A percentile compares a stretch with the other conserved stretches of the same genome.
These are phyloP conservation scores for Colletotrichum filicis DNA, from an alignment of 2,329 filamentous ascomycete species.

Conservation along the genomic window DNA sequence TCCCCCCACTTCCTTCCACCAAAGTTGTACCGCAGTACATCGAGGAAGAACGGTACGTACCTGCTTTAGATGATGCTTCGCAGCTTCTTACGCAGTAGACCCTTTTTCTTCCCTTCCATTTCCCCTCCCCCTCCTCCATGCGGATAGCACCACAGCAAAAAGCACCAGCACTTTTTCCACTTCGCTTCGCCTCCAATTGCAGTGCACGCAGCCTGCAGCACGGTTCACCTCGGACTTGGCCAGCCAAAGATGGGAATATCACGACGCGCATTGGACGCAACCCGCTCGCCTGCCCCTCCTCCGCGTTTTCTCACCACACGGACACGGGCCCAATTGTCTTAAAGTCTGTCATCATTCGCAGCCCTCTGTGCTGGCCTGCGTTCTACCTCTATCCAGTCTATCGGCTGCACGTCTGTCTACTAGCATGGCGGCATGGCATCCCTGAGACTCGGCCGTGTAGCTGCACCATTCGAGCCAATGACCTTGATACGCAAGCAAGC, in stretches of 20 bases:
- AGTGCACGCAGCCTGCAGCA: neutral
- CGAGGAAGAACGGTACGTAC: neutral
- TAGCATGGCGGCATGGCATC: neutral
- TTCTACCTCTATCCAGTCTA: neutral
- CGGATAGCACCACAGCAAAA: too few relatives aligned
- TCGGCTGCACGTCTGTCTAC: neutral
- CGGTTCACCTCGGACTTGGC: neutral
- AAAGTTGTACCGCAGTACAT: neutral
- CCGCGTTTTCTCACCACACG: neutral
- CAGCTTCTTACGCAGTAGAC: neutral
- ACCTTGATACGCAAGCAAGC: neutral
- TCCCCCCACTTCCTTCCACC: neutral
- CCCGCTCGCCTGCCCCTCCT: neutral
- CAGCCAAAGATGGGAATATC: neutral
- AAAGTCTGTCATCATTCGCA: neutral
- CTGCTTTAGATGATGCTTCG: neutral
- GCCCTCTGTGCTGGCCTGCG: neutral
- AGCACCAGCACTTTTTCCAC: conserved; percentile 28
- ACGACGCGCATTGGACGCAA: conserved; percentile 12
- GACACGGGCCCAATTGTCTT: neutral
- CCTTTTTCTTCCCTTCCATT: neutral
- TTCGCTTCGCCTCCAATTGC: conserved; percentile 12
- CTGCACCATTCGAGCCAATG: neutral
- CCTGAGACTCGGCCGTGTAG: neutral
- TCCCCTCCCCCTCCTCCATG: conserved; percentile 11